Conservation (phyloP, 2,329 filamentous ascomycete species). For the Epichloe hybrida region DNA sequence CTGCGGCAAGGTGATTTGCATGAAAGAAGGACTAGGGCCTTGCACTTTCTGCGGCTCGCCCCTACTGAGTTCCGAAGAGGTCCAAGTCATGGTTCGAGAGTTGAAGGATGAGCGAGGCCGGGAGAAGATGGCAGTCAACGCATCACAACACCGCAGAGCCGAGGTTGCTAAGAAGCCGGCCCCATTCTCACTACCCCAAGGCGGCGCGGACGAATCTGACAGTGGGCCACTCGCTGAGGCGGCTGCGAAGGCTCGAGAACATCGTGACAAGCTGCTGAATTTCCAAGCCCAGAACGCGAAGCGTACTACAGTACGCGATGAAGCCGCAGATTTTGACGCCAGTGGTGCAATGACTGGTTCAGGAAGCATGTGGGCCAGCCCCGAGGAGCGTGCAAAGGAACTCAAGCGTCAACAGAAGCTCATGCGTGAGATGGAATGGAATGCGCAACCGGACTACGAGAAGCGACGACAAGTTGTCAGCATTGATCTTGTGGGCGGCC, state of each 20-base stretch:
- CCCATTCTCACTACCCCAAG: constrained; percentile 40
- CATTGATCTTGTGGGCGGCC: constrained; percentile 67
- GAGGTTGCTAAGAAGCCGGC: constrained; percentile 49
- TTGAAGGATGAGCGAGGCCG: constrained; percentile 74
- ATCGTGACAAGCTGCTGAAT: constrained; percentile 65
- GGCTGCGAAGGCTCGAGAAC: constrained; percentile 56
- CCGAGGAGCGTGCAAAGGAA: constrained; percentile 68
- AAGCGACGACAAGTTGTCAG: constrained; percentile 74
- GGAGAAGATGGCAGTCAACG: constrained; percentile 74
- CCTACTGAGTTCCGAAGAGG: constrained; percentile 57
- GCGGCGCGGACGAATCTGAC: constrained; percentile 17
- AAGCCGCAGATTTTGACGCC: constrained; percentile 54
- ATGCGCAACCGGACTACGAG: constrained; percentile 73
- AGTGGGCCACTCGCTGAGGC: constrained; percentile 36
- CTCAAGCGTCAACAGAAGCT: constrained; percentile 77
- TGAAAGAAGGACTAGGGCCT: constrained; percentile 84
- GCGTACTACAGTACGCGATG: constrained; percentile 74
- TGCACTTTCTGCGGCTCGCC: constrained; percentile 80
- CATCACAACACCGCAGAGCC: constrained; percentile 51
- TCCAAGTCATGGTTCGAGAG: constrained; percentile 74
- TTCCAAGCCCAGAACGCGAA: constrained; percentile 80
- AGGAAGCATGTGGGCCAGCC: constrained; percentile 63
- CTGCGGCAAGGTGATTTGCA: constrained; percentile 90
- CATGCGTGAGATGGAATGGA: constrained; percentile 76
- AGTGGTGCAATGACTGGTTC: constrained; percentile 28